Base-by-base conservation (phyloP, 495 filamentous ascomycete species). In the Lichenothelia convexa region DNA sequence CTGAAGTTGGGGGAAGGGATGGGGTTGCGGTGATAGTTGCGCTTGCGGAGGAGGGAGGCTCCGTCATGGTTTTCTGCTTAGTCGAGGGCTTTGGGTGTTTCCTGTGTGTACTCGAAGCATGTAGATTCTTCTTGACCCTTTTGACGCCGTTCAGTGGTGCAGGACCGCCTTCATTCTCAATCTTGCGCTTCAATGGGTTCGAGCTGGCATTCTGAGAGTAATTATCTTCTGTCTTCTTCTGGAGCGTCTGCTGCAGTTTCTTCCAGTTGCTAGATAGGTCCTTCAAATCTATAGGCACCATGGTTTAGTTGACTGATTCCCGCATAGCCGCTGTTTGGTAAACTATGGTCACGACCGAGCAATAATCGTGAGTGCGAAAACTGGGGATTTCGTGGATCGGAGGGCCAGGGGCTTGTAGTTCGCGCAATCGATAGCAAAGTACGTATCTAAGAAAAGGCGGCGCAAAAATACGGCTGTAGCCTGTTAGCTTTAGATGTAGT, bases 71-170 rank as follows among this genome's bases (percentile, higher is more conserved):
- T 2, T 30, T 19, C 7, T 16, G n/a, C n/a, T n/a, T n/a, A n/a
- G n/a, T 40, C 35, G 35, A 21, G 43, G 21, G 45, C 36, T 22
- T 47, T 45, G 4, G 40, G 39, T 22, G 41, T n/a, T n/a, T n/a
- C 13, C 17, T 1, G 8, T 33, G 11, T 33, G 8, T 12, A 18
- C 34, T 44, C 13, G 40, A 24, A n/a, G 34, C n/a, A 39, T 80
- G 75, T 39, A 82, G 63, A 55, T 73, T 80, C 49, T 79, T 77
- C 76, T n/a, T n/a, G n/a, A n/a, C n/a, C n/a, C 77, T 83, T 58
- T 84, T 84, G 40, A 37, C 18, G 51, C 51, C 61, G 59, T 61
- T 32, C 7, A 11, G 23, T 15, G 18, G 23, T 30, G 7, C 17
- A 29, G 31, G 32, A 19, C 27, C 22, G 20, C 27, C 9, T 13